Base-by-base conservation (phyloP, 2,329 filamentous ascomycete genomes). In the Aaosphaeria arxii region DNA sequence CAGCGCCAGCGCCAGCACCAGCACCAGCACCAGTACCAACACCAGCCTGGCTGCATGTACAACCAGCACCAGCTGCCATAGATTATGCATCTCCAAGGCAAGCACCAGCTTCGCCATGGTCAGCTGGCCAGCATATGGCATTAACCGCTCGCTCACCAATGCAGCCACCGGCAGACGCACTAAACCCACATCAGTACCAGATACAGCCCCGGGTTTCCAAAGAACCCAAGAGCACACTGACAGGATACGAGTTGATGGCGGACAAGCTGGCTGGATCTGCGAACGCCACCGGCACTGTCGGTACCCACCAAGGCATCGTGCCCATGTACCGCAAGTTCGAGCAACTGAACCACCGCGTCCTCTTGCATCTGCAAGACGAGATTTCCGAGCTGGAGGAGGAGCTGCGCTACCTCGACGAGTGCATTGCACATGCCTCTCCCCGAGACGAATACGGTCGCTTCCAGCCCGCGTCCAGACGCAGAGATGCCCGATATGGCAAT, bases 321-420 rank as follows among this genome's bases (percentile, higher is more conserved):
- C 89, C 89, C 1, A 80, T 95, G 49, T 96, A 95, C 67, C 83
- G 91, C 40, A 86, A 86, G 48, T 96, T 96, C 61, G 86, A 89
- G 64, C 79, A 83, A 7, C 73, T 96, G 13, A 91, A 94, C 59
- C 90, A 95, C 64, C 85, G 91, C 3, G 73, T 95, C 3, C 74
- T 96, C 3, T 76, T 96, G 0, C 85, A 94, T 53, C 77, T 95
- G 11, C 91, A 96, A 68, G 90, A 95, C 62, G 89, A 95, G 66
- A 82, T 96, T 13, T 77, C 79, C 30, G 87, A 92, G 58, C 75
- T 95, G 35, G 91, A 96, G 69, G 85, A 90, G 59, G 84, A 91
- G 48, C 78, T 96, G 1, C 80, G 82, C 13, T 75, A 77, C 0
- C 71, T 94, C 1, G 91, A 96, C 47, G 77, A 82, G 52, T 74